These are phyloP conservation scores for Medicago lupulina DNA, from an alignment of 306 rosid genomes.

Conservation along the genomic window DNA sequence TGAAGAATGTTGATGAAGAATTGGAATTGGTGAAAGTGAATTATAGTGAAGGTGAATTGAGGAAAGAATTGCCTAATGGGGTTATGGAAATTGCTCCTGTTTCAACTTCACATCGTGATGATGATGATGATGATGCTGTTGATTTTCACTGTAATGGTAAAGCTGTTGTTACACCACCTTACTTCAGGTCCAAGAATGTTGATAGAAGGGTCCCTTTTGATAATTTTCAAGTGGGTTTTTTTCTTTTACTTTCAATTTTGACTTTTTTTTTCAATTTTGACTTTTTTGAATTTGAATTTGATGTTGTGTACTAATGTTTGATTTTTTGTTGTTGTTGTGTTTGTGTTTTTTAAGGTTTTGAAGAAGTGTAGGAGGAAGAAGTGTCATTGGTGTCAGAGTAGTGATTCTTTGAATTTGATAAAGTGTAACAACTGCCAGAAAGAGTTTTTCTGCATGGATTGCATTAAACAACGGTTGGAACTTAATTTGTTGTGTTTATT, in stretches of 20 bases:
- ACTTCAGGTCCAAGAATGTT: conserved; percentile 89
- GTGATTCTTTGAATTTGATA: conserved; percentile 64
- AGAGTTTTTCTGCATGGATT: conserved; percentile 80
- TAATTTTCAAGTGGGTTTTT: conserved; percentile 63
- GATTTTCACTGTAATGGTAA: conserved; percentile 58
- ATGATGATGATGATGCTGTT: conserved; percentile 35
- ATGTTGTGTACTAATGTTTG: background rate
- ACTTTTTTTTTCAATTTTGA: conserved; percentile 2
- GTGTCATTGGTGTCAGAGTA: conserved; percentile 89
- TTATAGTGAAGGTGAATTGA: conserved; percentile 58
- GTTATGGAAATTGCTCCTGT: conserved; percentile 81
- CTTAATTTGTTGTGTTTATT: conserved; percentile 27
- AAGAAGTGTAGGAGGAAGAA: conserved; percentile 69
- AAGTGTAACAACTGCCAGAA: conserved; percentile 84
- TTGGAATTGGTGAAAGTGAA: conserved; percentile 27
- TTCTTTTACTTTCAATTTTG: conserved; percentile 10
- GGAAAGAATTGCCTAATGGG: conserved; percentile 86
- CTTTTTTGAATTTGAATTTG: background rate
- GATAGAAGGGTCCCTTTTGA: conserved; percentile 62
- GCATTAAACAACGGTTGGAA: conserved; percentile 82
- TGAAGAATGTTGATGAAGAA: conserved; percentile 34
- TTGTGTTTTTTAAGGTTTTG: conserved; percentile 55
- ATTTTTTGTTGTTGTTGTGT: background rate
- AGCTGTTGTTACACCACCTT: conserved; percentile 52
- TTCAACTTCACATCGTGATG: conserved; percentile 37